phyloP scores from a whole-genome alignment of 106 monocot genomes.

The Acanthochlamys bracteata region DNA sequence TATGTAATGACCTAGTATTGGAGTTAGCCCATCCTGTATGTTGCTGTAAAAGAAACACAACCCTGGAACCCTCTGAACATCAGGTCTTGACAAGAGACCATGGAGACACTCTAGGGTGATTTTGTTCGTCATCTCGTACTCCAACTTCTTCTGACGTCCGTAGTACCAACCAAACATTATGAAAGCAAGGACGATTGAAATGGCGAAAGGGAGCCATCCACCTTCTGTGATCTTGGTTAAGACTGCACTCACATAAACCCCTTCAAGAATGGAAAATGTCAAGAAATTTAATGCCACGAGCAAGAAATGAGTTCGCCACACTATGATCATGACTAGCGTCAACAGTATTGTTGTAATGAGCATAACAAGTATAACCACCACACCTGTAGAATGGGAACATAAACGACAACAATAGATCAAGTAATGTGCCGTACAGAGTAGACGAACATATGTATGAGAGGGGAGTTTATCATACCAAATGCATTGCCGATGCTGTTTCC shows the following conservation, averaged over 20 bases:
- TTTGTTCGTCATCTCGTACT: constrained; percentile 50
- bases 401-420: not conserved
- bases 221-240: constrained; percentile 55
- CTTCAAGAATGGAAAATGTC: constrained; percentile 51
- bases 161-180: constrained; percentile 77
- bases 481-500: constrained; percentile 75
- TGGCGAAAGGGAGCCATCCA: constrained; percentile 69
- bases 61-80: constrained; percentile 46
- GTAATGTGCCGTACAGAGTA: not conserved
- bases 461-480: constrained; percentile 37
- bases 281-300: constrained; percentile 36
- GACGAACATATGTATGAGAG: not conserved
- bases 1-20: constrained; percentile 54
- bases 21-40: constrained; percentile 50
- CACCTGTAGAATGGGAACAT: constrained; percentile 31
- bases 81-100: constrained; percentile 22
- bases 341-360: constrained; percentile 71
- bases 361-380: constrained; percentile 86
- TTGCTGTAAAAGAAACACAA: constrained; percentile 76
- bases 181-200: constrained; percentile 53
- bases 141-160: constrained; percentile 47
- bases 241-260: constrained; percentile 51
- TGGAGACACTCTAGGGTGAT: constrained; percentile 30
- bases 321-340: constrained; percentile 68
- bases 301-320: constrained; percentile 46